Conservation (phyloP, 108 stramenopile species). For the Fragilariopsis cylindrus region DNA sequence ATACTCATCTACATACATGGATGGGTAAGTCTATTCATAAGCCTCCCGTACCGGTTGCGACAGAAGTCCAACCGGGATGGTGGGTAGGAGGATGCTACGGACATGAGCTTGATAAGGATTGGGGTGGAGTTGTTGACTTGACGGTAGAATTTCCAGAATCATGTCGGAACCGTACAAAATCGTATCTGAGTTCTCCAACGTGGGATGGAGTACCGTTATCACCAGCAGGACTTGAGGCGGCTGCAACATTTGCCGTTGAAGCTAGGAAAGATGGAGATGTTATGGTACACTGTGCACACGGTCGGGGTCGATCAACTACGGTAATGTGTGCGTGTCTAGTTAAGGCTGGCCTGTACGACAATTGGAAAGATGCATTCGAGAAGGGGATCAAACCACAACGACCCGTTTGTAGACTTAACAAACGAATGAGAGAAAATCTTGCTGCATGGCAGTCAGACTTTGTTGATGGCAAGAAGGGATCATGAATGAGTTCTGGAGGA, state of each 20-base stretch:
- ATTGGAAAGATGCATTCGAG: slow-evolving; percentile 87
- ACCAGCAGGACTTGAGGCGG: slow-evolving; percentile 78
- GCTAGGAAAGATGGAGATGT: slow-evolving; percentile 71
- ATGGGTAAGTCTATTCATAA: slow-evolving; percentile 41
- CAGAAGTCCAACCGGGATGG: slow-evolving; percentile 84
- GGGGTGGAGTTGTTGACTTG: slow-evolving; percentile 82
- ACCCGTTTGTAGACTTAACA: slow-evolving; percentile 83
- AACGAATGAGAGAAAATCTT: slow-evolving; percentile 75
- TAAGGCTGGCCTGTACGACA: slow-evolving; percentile 73
- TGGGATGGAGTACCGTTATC: slow-evolving; percentile 89
- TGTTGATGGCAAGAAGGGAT: slow-evolving; percentile 67
- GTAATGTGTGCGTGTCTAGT: slow-evolving; percentile 88
- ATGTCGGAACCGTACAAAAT: slow-evolving; percentile 55
- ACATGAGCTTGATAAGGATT: slow-evolving; percentile 68
- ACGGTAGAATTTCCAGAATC: slow-evolving; percentile 89
- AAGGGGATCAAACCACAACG: slow-evolving; percentile 76
- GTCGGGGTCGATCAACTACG: slow-evolving; percentile 78
- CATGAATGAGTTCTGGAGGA: not conserved
- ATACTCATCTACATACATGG: slow-evolving; percentile 70
- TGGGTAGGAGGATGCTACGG: slow-evolving; percentile 87
- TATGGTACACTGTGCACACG: slow-evolving; percentile 88
- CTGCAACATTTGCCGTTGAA: slow-evolving; percentile 72
- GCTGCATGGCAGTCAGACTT: slow-evolving; percentile 75
- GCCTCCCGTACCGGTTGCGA: slow-evolving; percentile 71
- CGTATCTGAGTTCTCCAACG: slow-evolving; percentile 68